Conservation (phyloP, 192 early-diverging fungal genomes). For the Bifiguratus adelaidae region DNA sequence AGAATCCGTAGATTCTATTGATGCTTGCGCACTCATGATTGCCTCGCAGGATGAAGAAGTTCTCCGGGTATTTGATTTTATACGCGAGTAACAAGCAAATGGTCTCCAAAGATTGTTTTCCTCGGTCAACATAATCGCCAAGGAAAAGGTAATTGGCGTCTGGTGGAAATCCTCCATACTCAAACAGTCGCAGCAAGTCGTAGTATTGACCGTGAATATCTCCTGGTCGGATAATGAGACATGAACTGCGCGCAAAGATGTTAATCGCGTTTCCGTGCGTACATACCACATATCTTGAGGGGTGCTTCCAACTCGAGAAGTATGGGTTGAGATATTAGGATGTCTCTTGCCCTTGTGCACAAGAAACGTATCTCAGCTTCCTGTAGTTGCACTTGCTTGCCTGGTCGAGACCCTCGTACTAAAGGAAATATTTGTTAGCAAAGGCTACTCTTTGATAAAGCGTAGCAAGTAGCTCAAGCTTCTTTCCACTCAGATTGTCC, state of each 20-base stretch:
- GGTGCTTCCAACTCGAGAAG: conserved; percentile 92
- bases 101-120: conserved; percentile 97
- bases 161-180: conserved; percentile 93
- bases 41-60: conserved; percentile 98
- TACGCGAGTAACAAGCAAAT: conserved; percentile 95
- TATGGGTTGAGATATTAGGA: conserved; percentile 90
- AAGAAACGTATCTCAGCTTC: conserved; percentile 93
- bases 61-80: conserved; percentile 99
- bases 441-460: too few relatives aligned
- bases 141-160: conserved; percentile 95
- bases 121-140: conserved; percentile 97
- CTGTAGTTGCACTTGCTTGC: conserved; percentile 91
- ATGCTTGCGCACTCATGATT: conserved; percentile 95
- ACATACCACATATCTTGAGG: conserved; percentile 91
- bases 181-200: conserved; percentile 89
- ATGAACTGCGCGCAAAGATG: conserved; percentile 30
- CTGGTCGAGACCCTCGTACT: conserved; percentile 92
- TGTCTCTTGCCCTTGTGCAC: conserved; percentile 87
- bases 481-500: too few relatives aligned
- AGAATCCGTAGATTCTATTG: conserved; percentile 88
- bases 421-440: too few relatives aligned
- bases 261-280: background rate
- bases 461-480: too few relatives aligned
- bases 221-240: conserved; percentile 22
- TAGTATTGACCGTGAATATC: conserved; percentile 95